These are phyloP conservation scores for Penicillium verrucosum DNA, from an alignment of 2,329 filamentous ascomycete species.

Conservation along the genomic window DNA sequence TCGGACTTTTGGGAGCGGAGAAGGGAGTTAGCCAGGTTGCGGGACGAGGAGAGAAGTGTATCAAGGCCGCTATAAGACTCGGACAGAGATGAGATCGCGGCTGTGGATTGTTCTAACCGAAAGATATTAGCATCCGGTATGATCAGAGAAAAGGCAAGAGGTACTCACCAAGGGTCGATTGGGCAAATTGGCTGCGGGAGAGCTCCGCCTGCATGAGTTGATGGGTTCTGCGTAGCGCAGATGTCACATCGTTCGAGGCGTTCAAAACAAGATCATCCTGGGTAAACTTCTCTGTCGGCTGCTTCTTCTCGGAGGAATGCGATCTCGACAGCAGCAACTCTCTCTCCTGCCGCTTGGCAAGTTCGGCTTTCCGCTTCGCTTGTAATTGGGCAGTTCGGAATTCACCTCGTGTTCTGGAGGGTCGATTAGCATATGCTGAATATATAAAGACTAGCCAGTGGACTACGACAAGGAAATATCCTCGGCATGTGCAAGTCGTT, in stretches of 20 bases:
- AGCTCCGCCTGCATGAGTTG: conserved; percentile 82
- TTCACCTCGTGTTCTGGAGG: conserved; percentile 54
- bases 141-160: background rate
- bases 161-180: conserved; percentile 66
- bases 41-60: conserved; percentile 69
- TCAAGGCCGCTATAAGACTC: conserved; percentile 80
- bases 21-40: conserved; percentile 72
- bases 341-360: conserved; percentile 72
- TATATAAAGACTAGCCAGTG: background rate
- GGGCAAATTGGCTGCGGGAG: conserved; percentile 80
- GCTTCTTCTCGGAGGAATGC: conserved; percentile 26
- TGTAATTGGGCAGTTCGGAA: conserved; percentile 80
- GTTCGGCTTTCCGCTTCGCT: conserved; percentile 71
- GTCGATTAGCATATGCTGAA: conserved; percentile 6
- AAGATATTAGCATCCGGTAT: conserved; percentile 5
- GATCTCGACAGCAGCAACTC: conserved; percentile 66
- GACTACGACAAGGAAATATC: background rate
- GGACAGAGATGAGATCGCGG: conserved; percentile 73
- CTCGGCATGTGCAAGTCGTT: background rate
- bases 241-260: conserved; percentile 79
- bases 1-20: conserved; percentile 90
- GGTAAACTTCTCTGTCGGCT: conserved; percentile 52
- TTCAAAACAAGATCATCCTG: conserved; percentile 71
- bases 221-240: conserved; percentile 79
- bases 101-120: conserved; percentile 65